Base-by-base conservation (phyloP, 2,329 filamentous ascomycete species). In the Ramularia collo-cygni region DNA sequence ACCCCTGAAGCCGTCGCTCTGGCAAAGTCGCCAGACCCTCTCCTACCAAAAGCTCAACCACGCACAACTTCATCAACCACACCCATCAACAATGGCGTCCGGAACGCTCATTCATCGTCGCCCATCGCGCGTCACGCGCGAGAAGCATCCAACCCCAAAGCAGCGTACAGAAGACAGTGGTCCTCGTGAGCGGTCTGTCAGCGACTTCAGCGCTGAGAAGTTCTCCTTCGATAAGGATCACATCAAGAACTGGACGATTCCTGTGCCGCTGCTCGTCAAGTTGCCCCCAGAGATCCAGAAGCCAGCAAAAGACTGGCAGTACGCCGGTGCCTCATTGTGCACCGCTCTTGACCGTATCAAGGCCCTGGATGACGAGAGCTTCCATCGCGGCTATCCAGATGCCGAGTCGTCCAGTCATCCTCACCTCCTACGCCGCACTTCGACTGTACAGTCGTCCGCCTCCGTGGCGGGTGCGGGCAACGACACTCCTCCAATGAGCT, bases 251-350 rank as follows among this genome's bases (percentile, higher is more conserved):
- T 71, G 64, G 63, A 53, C 56, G 33, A 54, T 67, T 35, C 58
- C 66, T 0, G 47, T 62, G 17, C 51, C 59, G 9, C 52, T 69
- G 17, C 59, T 61, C 55, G 44, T 56, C 18, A 53, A 48, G 19
- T 57, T 71, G 8, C 64, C 67, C 4, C 27, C 43, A 1, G 44
- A 56, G 12, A 52, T 71, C 10, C 51, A 58, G 35, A 47, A 54
- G 9, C 51, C 49, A 24, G 43, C 67, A 19, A 53, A 59, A 4
- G 55, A 61, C 21, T 60, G 70, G 52, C 61, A 65, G 47, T 62
- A 63, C 34, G 60, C 66, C 36, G 68, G 64, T 29, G 69, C 69
- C 13, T 67, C 67, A 27, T 62, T 70, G 24, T 56, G 61, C 47
- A 70, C 67, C 34, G 58, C 64, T 43, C 51, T 65, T 27, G 56